phyloP scores from a whole-genome alignment of 192 early-diverging fungal genomes.

The Borealophlyctis nickersoniae region DNA sequence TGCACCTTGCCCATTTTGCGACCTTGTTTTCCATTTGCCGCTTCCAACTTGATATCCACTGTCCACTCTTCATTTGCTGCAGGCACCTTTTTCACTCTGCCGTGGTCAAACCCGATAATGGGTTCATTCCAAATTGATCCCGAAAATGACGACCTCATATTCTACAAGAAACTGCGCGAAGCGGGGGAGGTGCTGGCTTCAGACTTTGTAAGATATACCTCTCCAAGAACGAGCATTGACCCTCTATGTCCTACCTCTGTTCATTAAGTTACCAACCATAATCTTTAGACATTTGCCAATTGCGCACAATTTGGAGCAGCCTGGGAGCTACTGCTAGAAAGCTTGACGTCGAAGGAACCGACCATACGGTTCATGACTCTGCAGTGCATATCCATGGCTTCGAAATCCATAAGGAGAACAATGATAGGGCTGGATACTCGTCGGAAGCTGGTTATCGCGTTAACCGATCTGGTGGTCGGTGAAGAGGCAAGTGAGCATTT shows the following conservation, averaged over 20 bases:
- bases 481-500: constrained; percentile 24
- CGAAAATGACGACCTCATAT: too few relatives aligned
- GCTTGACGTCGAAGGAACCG: constrained; percentile 24
- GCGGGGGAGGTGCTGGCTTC: constrained; percentile 11
- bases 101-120: too few relatives aligned
- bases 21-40: too few relatives aligned
- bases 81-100: too few relatives aligned
- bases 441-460: constrained; percentile 12
- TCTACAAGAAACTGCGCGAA: background rate
- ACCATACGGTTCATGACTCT: constrained; percentile 22
- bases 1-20: too few relatives aligned
- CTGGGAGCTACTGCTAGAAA: constrained; percentile 19
- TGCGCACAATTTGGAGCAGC: constrained; percentile 19
- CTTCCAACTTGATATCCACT: too few relatives aligned
- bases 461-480: constrained; percentile 17
- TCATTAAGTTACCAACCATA: too few relatives aligned
- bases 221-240: too few relatives aligned
- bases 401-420: constrained; percentile 21
- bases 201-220: constrained; percentile 18
- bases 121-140: too few relatives aligned
- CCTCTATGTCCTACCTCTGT: background rate
- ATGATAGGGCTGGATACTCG: constrained; percentile 1
- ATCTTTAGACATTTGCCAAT: constrained; percentile 25
- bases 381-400: constrained; percentile 11
- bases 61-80: too few relatives aligned